Percentiles rank a stretch among this genome's conserved stretches.
Conservation (phyloP, 495 filamentous ascomycete genomes). For the Penicillium salamii region DNA sequence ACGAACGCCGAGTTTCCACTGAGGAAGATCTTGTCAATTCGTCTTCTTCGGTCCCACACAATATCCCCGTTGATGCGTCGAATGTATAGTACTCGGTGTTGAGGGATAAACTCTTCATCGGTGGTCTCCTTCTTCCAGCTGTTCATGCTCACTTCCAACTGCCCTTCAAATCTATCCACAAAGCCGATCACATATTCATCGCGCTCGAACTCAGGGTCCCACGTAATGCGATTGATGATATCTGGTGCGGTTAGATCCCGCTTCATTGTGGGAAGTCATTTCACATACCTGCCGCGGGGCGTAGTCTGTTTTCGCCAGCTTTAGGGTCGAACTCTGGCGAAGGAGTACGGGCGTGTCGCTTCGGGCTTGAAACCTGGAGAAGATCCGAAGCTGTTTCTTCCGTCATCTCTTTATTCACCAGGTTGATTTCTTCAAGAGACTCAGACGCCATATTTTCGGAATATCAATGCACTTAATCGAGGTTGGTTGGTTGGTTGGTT, state of each 20-base stretch:
- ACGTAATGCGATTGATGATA: conserved; percentile 69
- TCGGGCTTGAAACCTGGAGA: no score
- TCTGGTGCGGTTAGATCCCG: conserved; percentile 36
- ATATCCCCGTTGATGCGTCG: conserved; percentile 47
- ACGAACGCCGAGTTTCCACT: conserved; percentile 49
- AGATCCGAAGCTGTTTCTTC: neutral
- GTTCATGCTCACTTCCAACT: conserved; percentile 58
- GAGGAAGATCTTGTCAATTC: conserved; percentile 56
- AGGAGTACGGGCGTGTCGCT: neutral
- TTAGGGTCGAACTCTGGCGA: conserved; percentile 3
- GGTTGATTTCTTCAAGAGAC: neutral
- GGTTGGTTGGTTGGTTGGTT: no score
- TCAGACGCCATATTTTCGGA: neutral
- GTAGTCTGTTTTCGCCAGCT: conserved; percentile 10
- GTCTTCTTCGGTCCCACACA: conserved; percentile 57
- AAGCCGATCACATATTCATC: conserved; percentile 72
- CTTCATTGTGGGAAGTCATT: neutral
- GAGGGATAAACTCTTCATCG: conserved; percentile 82
- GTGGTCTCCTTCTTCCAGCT: conserved; percentile 74
- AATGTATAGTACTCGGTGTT: conserved; percentile 76
- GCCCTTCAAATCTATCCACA: conserved; percentile 68
- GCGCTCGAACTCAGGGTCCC: conserved; percentile 62
- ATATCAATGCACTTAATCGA: no score
- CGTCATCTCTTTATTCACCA: neutral
- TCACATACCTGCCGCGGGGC: conserved; percentile 7